Percentiles rank a stretch among this genome's conserved stretches.
phyloP scores from a whole-genome alignment of 306 rosid species.

The Begonia loranthoides region DNA sequence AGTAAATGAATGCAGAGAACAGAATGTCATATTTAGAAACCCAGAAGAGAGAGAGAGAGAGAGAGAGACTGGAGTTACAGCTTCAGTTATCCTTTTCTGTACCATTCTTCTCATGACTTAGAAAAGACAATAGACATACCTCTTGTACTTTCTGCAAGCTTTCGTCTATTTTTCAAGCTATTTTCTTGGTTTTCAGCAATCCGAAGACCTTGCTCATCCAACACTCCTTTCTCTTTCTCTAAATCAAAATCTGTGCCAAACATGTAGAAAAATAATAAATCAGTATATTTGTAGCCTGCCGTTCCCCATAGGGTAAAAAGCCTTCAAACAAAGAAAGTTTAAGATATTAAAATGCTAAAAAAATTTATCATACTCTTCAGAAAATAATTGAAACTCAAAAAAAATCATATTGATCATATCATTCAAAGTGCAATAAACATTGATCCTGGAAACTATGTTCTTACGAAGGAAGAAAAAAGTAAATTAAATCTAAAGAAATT shows the following conservation, averaged over 20 bases:
- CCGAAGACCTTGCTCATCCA: slow-evolving; percentile 95
- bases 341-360: too few species aligned
- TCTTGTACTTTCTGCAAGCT: slow-evolving; percentile 95
- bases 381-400: neutral
- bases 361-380: neutral
- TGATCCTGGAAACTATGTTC: too few species aligned
- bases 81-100: neutral
- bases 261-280: neutral
- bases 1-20: neutral
- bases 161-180: slow-evolving; percentile 93
- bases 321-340: neutral
- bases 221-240: slow-evolving; percentile 72
- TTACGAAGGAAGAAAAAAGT: too few species aligned
- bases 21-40: neutral
- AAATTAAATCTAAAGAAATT: too few species aligned
- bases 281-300: neutral
- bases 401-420: neutral
- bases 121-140: slow-evolving; percentile 23
- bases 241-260: slow-evolving; percentile 64
- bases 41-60: neutral
- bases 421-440: neutral
- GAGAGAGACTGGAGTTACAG: neutral
- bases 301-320: neutral
- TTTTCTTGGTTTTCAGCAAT: slow-evolving; percentile 95
- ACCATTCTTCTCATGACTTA: neutral